Base-by-base conservation (phyloP, 495 filamentous ascomycete genomes). In the Niebla homalea region DNA sequence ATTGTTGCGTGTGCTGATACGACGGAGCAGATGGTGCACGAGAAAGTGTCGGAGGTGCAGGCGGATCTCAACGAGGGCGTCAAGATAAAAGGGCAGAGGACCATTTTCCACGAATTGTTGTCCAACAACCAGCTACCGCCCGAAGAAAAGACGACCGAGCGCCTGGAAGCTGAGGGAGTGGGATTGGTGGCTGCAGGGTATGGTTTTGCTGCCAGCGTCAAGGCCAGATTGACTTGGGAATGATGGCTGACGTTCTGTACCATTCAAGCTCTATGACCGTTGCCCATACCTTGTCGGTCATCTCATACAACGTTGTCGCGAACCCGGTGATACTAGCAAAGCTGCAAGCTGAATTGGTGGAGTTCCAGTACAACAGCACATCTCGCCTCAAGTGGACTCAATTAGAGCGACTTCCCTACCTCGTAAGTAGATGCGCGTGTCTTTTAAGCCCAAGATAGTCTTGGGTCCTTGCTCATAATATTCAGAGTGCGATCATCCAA, bases 381-480 rank as follows among this genome's bases (percentile, higher is more conserved):
- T 29, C 49, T 5, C 23, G 16, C 4, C 55, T 64, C 5, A 57
- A 52, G 26, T 66, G 61, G 67, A 50, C 51, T 6, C 49, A 62
- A 19, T 64, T 72, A 0, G 70, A 72, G 47, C 55, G 70, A 48
- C 67, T 72, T 0, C 70, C 74, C 1, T 77, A 74, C 51, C 50
- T 59, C 7, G 51, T 49, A 19, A 8, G 51, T 36, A 26, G 3
- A 26, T 7, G 8, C 14, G 29, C 2, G 29, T 5, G 29, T 32
- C 29, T 32, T 32, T 32, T 1, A 7, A 32, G 29, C 29, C 29
- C 29, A 7, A 32, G 2, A 7, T 3, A 32, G 29, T 32, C 29
- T 32, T 11, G 5, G 10, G 2, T 32, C 14, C 29, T 32, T 32
- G 29, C 29, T 32, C 8, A 32, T 12, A 11, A 8, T 32, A 7